phyloP scores from a whole-genome alignment of 1,284 basidiomycete genomes.

The Trichosporon coremiiforme region DNA sequence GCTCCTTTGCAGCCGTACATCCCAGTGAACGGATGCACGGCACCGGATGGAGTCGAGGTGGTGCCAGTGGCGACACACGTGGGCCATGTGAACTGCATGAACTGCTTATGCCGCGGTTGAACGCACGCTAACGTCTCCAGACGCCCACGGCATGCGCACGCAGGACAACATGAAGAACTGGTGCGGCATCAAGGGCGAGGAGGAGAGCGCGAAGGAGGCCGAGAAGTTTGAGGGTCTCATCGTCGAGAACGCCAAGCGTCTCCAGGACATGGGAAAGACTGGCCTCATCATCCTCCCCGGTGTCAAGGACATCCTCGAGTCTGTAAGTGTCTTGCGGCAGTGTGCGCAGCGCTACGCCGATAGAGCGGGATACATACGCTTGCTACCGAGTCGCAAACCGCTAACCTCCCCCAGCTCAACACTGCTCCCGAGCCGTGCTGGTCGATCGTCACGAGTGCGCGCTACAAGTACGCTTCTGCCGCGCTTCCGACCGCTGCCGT shows the following conservation, averaged over 20 bases:
- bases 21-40: not conserved
- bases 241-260: conserved; percentile 46
- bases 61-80: not conserved
- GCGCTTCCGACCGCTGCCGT: conserved; percentile 67
- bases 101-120: not conserved
- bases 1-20: not conserved
- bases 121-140: conserved; percentile 54
- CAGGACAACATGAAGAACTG: conserved; percentile 70
- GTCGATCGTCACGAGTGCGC: conserved; percentile 83
- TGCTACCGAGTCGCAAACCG: not conserved
- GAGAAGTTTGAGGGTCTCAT: conserved; percentile 54
- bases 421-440: conserved; percentile 69
- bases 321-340: not conserved
- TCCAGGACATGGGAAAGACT: conserved; percentile 48
- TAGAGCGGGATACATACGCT: conserved; percentile 7
- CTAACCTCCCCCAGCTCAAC: conserved; percentile 60
- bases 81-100: not conserved
- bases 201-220: conserved; percentile 46
- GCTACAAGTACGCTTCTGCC: conserved; percentile 66
- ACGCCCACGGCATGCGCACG: conserved; percentile 71
- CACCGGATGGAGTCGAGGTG: not conserved
- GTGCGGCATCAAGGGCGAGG: conserved; percentile 65
- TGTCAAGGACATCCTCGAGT: conserved; percentile 42
- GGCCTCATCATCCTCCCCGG: conserved; percentile 54
- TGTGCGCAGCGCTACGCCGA: not conserved